A percentile compares a stretch with the other conserved stretches of the same genome.
Evolutionary conservation across 2,329 filamentous ascomycete species (phyloP).

Genomic region (Claviceps africana): DNA sequence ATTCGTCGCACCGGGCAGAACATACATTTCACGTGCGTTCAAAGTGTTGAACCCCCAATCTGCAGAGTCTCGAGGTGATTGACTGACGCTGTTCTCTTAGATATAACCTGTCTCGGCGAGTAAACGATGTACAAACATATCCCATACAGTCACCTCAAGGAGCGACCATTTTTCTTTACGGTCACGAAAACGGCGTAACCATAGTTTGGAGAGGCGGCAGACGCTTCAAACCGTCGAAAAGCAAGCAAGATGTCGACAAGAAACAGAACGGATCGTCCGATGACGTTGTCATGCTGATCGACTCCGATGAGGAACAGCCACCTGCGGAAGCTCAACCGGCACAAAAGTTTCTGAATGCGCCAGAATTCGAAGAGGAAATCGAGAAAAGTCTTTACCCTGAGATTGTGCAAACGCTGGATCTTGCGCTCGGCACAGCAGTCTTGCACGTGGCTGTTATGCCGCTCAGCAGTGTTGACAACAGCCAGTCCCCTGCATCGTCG

Average conservation of each 20-base stretch:
- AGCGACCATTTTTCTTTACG: conserved; percentile 48
- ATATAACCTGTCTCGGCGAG: conserved; percentile 43
- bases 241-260: conserved; percentile 18
- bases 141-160: conserved; percentile 49
- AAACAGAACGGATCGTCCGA: conserved; percentile 39
- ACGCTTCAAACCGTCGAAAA: conserved; percentile 36
- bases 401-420: conserved; percentile 45
- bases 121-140: conserved; percentile 47
- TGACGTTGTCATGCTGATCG: conserved; percentile 47
- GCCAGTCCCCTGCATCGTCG: conserved; percentile 30
- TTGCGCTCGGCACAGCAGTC: conserved; percentile 43
- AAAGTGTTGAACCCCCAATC: neutral
- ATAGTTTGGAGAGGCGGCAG: conserved; percentile 49
- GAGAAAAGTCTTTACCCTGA: conserved; percentile 38
- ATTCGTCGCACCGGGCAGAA: conserved; percentile 35
- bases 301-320: conserved; percentile 45
- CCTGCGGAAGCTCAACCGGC: conserved; percentile 19
- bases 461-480: conserved; percentile 34
- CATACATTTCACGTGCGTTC: conserved; percentile 31
- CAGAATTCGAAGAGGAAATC: conserved; percentile 41
- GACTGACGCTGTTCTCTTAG: conserved; percentile 20
- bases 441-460: conserved; percentile 43
- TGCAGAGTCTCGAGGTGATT: neutral
- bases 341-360: conserved; percentile 34
- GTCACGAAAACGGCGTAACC: conserved; percentile 48